A percentile compares a stretch with the other conserved stretches of the same genome.
Evolutionary conservation across 2,329 filamentous ascomycete genomes (phyloP).

Genomic region (Corinectria fuckeliana): DNA sequence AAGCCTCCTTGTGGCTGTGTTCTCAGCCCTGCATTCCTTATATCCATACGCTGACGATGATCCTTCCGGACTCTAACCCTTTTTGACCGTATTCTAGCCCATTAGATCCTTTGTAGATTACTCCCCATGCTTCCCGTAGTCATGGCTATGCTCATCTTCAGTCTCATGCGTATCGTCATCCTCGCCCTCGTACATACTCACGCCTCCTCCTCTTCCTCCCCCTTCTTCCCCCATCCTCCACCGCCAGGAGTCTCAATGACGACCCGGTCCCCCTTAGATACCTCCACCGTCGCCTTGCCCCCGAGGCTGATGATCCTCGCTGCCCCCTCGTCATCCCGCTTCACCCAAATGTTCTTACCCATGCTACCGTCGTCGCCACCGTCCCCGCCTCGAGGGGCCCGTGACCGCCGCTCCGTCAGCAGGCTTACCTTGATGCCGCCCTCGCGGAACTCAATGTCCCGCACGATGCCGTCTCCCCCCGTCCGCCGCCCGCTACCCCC

Average conservation of each 20-base stretch:
- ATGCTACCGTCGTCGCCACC: slow-evolving; percentile 71
- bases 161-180: background rate
- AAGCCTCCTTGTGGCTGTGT: slow-evolving; percentile 10
- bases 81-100: background rate
- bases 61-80: background rate
- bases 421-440: slow-evolving; percentile 22
- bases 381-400: slow-evolving; percentile 72
- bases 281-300: slow-evolving; percentile 25
- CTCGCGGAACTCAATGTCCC: slow-evolving; percentile 74
- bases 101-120: background rate
- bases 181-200: background rate
- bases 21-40: background rate
- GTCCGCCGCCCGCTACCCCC: slow-evolving; percentile 64
- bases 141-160: background rate
- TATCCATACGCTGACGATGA: background rate
- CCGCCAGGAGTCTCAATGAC: slow-evolving; percentile 27
- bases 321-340: slow-evolving; percentile 36
- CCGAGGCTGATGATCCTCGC: slow-evolving; percentile 39
- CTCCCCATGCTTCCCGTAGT: too few relatives aligned
- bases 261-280: slow-evolving; percentile 23
- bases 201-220: background rate
- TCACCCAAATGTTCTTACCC: slow-evolving; percentile 73
- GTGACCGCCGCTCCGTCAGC: slow-evolving; percentile 20
- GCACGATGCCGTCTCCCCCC: slow-evolving; percentile 76
- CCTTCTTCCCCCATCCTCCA: slow-evolving; percentile 23